Conservation (phyloP, 371 early-diverging fungal genomes). For the Caulochytrium protostelioides region DNA sequence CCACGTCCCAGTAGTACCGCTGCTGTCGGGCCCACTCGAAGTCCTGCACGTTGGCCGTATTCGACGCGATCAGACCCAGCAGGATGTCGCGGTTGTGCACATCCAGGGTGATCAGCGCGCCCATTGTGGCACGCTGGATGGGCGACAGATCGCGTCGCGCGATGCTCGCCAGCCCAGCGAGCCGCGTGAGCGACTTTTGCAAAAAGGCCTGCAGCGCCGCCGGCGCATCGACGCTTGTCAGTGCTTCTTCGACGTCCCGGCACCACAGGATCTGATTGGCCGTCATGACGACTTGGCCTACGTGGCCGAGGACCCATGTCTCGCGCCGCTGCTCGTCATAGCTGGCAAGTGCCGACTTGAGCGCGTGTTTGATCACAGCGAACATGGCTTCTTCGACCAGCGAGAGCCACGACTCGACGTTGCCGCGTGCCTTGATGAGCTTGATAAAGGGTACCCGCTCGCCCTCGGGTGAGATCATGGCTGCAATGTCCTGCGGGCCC, state of each 20-base stretch:
- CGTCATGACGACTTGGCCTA: conserved; percentile 26
- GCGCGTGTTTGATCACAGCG: conserved; percentile 14
- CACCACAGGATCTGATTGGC: conserved; percentile 31
- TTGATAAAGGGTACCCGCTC: conserved; percentile 26
- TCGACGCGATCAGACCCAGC: conserved; percentile 14
- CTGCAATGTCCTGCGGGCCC: conserved; percentile 31
- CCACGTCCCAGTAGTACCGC: conserved; percentile 31
- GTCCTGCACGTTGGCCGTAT: conserved; percentile 15
- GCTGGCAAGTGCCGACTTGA: conserved; percentile 22
- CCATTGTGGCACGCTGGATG: conserved; percentile 25
- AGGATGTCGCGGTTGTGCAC: conserved; percentile 37
- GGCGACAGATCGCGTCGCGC: conserved; percentile 28
- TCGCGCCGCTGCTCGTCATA: conserved; percentile 18
- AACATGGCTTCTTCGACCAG: conserved; percentile 34
- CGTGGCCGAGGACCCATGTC: conserved; percentile 29
- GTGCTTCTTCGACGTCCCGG: conserved; percentile 19
- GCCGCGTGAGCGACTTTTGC: conserved; percentile 16
- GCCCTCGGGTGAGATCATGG: conserved; percentile 31
- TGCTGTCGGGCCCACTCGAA: conserved; percentile 34
- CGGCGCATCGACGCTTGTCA: conserved; percentile 14
- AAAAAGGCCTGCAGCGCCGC: conserved; percentile 11
- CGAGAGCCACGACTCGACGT: conserved; percentile 34
- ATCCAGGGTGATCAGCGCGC: conserved; percentile 32
- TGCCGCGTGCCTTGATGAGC: conserved; percentile 30
- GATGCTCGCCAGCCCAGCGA: conserved; percentile 20